Evolutionary conservation across 2,329 filamentous ascomycete species (phyloP), one percentile per base, ranked within the genome.

Genomic region (Penicillium aurantiogriseum): DNA sequence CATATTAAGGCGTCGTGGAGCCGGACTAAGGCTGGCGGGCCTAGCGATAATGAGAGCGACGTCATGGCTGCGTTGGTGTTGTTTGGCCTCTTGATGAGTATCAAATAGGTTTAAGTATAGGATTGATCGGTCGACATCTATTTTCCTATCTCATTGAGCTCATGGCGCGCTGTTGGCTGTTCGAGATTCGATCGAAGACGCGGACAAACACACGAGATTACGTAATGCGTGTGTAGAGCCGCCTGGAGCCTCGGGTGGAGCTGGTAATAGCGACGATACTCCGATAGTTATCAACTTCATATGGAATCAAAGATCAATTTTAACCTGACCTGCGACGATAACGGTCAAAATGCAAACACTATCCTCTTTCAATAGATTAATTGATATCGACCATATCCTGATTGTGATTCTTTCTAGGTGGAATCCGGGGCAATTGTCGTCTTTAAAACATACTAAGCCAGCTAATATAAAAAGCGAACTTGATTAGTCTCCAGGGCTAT

Each of bases 1-100:
- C 85, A 88, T 38, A 79, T 74, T 27, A 88, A 77, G 8, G 81
- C 74, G 67, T 87, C 85, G 63, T 87, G 85, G 5, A 88, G 65
- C 51, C 79, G 80, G 9, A 79, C 76, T 43, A 85, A 79, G 3
- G 83, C 82, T 61, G 81, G 78, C 13, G 85, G 83, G 40, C 76
- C 77, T 42, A 88, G 74, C 2, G 83, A 83, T 66, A 88, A 85
- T 35, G 70, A 69, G 31, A 79, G 63, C 13, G 68, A 70, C 9
- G 74, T 69, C 75, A 77, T 75, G 35, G 9, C 31, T 31, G 17
- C 7, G 19, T 42, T 25, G 4, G 33, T 9, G 11, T 2, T 29
- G 5, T 13, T 13, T 13, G 10, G 15, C 3, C 6, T 42, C 5
- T 25, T 31, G 5, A 10, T 31, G 2, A 4, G 13, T 19, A 11